Evolutionary conservation across 2,329 filamentous ascomycete genomes (phyloP), one percentile per base, ranked within the genome.

Genomic region (Parascedosporium putredinis): DNA sequence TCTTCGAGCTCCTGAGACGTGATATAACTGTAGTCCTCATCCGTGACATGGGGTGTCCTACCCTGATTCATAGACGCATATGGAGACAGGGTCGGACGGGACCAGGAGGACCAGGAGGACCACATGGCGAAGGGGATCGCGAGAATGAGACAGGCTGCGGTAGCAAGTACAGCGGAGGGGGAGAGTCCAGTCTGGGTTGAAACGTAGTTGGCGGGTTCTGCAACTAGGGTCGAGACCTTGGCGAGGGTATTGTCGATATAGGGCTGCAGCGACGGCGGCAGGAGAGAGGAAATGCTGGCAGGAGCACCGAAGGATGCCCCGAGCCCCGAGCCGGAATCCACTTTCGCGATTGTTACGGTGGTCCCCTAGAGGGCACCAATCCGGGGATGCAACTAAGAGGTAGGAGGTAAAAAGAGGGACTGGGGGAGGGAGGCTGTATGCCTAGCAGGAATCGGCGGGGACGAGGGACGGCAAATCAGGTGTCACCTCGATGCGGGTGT

Each of bases 21-120:
- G 61, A 90, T 89, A 69, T 91, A 90, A 62, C 80, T 84, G 64
- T 82, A 91, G 67, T 90, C 86, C 29, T 83, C 78, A 56, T 88
- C 84, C 57, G 79, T 85, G 52, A 90, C 81, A 55, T 81, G 74
- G 27, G 81, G 77, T 8, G 74, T 66, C 38, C 72, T 69, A 43
- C 69, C 69, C 33, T 68, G 63, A 52, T 67, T 60, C 60, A 36
- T 34, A 4, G 49, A 51, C 12, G 49, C 33, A 23, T 40, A 51
- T 22, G 49, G 43, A n/a, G 49, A 51, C 7, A 51, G 31, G 6
- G 36, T 25, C 12, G 43, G 49, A 22, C 31, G 43, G 25, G 29
- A 25, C 34, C 34, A 40, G 23, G 24, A 49, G 25, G 29, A 25
- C 34, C 34, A 40, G 23, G 24, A 49, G 8, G 69, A 69, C 69